Evolutionary conservation across 1,139 yeast species (phyloP), one percentile per base, ranked within the genome.

Genomic region (Yamadazyma songkhlaensis): DNA sequence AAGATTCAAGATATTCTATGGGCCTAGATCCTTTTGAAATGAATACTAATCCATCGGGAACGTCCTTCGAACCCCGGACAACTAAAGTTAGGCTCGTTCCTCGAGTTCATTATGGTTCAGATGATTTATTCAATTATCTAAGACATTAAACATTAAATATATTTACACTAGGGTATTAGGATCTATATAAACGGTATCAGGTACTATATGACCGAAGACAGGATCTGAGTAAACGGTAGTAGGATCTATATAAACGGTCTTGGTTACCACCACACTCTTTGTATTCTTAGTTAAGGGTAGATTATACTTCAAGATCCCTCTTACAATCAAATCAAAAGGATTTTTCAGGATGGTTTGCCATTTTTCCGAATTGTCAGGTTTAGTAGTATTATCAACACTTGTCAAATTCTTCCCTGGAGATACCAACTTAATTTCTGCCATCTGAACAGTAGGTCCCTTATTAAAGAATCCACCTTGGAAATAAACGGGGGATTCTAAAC

Each of bases 261-360:
- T 79, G 42, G 81, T 79, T 14, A 85, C 81, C 4, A 81, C 79
- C 6, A 82, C 75, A 0, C 85, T 74, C 50, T 77, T 74, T 31
- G 67, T 65, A 12, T 69, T 69, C 37, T 68, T 68, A 32, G 79
- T 72, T 47, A 90, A 69, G 1, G 95, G 92, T 35, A 90, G 66
- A 39, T 75, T 77, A 59, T 92, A 90, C 56, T 78, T 80, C 57
- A 90, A 71, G 14, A 82, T 81, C 0, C 98, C 98, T 32, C 96
- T 71, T 2, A 90, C 71, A 21, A 89, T 84, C 50, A 90, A 66
- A 45, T 89, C 96, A 59, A 90, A 90, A 9, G 96, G 96, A 53
- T 87, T 79, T 46, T 79, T 77, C 17, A 85, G 79, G 13, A 92
- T 79, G 14, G 72, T 67, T 38, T 78, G 77, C 98, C 98, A 90